Evolutionary conservation across 2,329 filamentous ascomycete genomes (phyloP), one percentile per base, ranked within the genome.

Genomic region (Fusarium sororula): DNA sequence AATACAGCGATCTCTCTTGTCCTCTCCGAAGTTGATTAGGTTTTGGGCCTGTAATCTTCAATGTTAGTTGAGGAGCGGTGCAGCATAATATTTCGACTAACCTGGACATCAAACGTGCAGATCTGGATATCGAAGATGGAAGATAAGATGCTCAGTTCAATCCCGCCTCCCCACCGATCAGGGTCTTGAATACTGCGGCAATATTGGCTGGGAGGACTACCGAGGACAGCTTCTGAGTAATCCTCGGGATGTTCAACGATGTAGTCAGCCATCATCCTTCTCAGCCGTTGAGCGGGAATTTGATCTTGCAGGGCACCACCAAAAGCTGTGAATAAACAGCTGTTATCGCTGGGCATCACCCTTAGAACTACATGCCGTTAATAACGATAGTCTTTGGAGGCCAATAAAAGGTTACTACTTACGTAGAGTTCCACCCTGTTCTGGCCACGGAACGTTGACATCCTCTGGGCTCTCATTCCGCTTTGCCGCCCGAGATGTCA

Each of bases 261-360:
- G 55, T 90, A 90, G 58, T 93, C 90, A 5, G 94, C 94, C 26
- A 98, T 91, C 71, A 97, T 87, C 20, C 89, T 91, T 63, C 95
- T 91, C 24, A 98, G 86, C 77, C 93, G 78, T 14, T 82, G 79
- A 12, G 84, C 83, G n/a, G 83, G 81, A 55, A 86, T 82, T 24
- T 84, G 81, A 32, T 84, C 88, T 55, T 94, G 89, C n/a, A 97
- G 87, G 7, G 93, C 93, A 61, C 92, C 93, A 22, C 94, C 93
- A 53, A 98, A 91, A 0, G 96, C 95, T 35, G 95, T 93, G 83
- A 98, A 98, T 78, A 98, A 91, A 83, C 96, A 98, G 66, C 92
- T 94, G 82, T 98, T 98, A 82, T 98, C 96, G 79, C 98, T 96
- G 9, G 95, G 94, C 96, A 98, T 98, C 57, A 98, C 94, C 20